phyloP scores from a whole-genome alignment of 1,284 basidiomycete genomes.

The Ceratobasidium sp. region DNA sequence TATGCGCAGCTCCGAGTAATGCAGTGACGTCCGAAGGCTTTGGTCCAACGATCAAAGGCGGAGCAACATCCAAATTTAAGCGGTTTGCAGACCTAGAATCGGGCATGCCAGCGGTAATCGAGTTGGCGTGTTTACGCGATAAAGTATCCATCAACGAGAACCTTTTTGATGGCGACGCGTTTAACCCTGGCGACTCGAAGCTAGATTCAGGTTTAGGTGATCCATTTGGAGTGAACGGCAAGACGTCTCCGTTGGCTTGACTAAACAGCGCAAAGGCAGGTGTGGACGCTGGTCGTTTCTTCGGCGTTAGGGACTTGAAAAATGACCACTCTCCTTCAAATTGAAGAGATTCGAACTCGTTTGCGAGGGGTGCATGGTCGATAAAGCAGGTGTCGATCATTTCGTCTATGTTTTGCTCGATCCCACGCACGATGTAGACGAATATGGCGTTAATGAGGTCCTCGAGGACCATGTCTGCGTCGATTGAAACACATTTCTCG shows the following conservation, averaged over 20 bases:
- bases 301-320: slow-evolving; percentile 71
- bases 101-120: neutral
- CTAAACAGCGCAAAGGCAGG: slow-evolving; percentile 24
- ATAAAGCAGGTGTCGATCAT: slow-evolving; percentile 86
- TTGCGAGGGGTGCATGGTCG: slow-evolving; percentile 82
- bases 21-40: slow-evolving; percentile 78
- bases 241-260: slow-evolving; percentile 28
- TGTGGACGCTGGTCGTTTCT: slow-evolving; percentile 50
- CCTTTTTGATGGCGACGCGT: slow-evolving; percentile 2
- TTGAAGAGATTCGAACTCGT: slow-evolving; percentile 82
- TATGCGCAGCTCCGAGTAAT: slow-evolving; percentile 89
- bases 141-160: slow-evolving; percentile 33
- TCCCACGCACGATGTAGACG: slow-evolving; percentile 96
- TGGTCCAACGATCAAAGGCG: slow-evolving; percentile 47
- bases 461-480: slow-evolving; percentile 80
- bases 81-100: slow-evolving; percentile 21
- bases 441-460: slow-evolving; percentile 94
- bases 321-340: slow-evolving; percentile 98
- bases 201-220: slow-evolving; percentile 4
- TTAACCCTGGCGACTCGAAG: slow-evolving; percentile 16
- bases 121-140: slow-evolving; percentile 19
- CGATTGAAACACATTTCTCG: slow-evolving; percentile 80
- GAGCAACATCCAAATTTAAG: slow-evolving; percentile 14
- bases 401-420: slow-evolving; percentile 88
- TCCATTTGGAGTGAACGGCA: neutral